Conservation (phyloP, 2,329 filamentous ascomycete species). For the Penicillium carneum region DNA sequence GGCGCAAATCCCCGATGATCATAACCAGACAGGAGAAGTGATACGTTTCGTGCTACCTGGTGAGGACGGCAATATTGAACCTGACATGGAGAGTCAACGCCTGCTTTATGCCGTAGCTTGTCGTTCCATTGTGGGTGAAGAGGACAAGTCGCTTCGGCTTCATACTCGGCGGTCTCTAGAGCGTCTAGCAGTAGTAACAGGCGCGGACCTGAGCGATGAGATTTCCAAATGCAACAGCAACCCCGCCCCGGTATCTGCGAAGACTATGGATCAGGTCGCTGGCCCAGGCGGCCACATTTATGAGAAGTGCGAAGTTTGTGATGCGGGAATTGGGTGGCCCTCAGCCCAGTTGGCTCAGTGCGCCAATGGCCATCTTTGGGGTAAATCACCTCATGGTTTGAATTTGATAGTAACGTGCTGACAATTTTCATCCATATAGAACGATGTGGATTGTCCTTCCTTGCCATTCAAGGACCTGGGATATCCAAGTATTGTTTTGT, state of each 20-base stretch:
- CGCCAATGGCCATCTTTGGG: constrained; percentile 60
- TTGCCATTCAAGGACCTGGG: constrained; percentile 63
- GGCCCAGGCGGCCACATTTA: constrained; percentile 40
- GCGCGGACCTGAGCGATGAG: constrained; percentile 44
- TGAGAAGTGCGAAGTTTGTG: constrained; percentile 63
- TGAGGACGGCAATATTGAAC: constrained; percentile 22
- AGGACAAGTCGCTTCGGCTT: constrained; percentile 33
- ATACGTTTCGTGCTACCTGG: constrained; percentile 42
- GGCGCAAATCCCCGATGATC: constrained; percentile 25
- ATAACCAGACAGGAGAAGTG: constrained; percentile 34
- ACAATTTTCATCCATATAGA: constrained; percentile 40
- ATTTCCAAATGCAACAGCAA: constrained; percentile 36
- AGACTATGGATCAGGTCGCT: constrained; percentile 33
- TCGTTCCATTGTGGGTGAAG: constrained; percentile 44
- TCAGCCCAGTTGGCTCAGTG: constrained; percentile 59
- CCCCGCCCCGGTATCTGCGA: constrained; percentile 34
- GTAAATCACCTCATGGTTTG: constrained; percentile 40
- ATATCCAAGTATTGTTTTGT: constrained; percentile 62
- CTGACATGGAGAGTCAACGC: constrained; percentile 38
- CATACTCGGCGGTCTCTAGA: constrained; percentile 39
- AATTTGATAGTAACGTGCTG: constrained; percentile 12
- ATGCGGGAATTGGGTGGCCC: constrained; percentile 56
- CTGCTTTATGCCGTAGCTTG: constrained; percentile 49
- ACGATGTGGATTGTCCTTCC: constrained; percentile 63
- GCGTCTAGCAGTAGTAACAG: constrained; percentile 38